phyloP scores from a whole-genome alignment of 345 rosid species.

The Carallia pectinifolia region DNA sequence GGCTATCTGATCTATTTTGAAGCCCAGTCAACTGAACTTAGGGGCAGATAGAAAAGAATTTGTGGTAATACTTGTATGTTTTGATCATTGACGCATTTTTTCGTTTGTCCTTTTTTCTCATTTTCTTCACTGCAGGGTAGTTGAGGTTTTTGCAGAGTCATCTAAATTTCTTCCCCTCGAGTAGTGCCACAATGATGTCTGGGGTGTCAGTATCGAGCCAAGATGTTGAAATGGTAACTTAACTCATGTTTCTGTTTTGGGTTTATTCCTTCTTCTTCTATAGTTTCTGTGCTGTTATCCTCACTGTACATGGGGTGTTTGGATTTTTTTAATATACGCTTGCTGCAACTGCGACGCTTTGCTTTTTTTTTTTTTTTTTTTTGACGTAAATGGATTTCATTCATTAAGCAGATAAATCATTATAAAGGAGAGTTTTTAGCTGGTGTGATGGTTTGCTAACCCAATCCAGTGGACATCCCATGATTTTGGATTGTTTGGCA shows the following conservation, averaged over 20 bases:
- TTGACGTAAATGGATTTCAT: no score
- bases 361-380: no score
- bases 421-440: no score
- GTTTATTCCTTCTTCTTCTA: neutral
- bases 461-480: no score
- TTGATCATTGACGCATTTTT: neutral
- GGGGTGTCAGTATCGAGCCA: slow-evolving; percentile 64
- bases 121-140: slow-evolving; percentile 49
- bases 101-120: neutral
- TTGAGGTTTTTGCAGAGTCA: slow-evolving; percentile 63
- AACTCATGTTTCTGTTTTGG: neutral
- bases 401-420: no score
- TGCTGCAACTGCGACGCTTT: no score
- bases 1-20: slow-evolving; percentile 49
- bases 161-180: slow-evolving; percentile 55
- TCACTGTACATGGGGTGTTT: no score
- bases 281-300: neutral
- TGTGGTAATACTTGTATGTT: slow-evolving; percentile 39
- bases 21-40: slow-evolving; percentile 23
- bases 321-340: no score
- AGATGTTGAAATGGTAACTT: slow-evolving; percentile 77
- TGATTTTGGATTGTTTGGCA: no score
- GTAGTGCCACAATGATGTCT: slow-evolving; percentile 10
- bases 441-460: no score
- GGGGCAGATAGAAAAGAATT: slow-evolving; percentile 51